phyloP scores from a whole-genome alignment of 306 rosid genomes.

The Prunus mume region DNA sequence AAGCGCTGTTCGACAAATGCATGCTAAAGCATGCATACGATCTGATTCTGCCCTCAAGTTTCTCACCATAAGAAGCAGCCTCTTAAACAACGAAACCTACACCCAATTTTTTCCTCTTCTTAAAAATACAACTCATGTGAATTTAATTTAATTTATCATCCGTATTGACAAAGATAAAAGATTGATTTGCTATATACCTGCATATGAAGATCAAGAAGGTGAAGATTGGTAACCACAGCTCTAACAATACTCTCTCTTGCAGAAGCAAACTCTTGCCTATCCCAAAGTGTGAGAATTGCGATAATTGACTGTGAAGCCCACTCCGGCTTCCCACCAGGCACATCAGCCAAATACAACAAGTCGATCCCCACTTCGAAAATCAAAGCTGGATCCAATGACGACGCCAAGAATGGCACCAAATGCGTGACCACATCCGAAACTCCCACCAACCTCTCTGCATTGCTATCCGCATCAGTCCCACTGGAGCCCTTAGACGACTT shows the following conservation, averaged over 20 bases:
- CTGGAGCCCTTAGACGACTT: slow-evolving; percentile 45
- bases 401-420: slow-evolving; percentile 86
- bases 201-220: slow-evolving; percentile 96
- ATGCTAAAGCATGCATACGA: slow-evolving; percentile 96
- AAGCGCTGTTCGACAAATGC: slow-evolving; percentile 97
- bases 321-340: slow-evolving; percentile 96
- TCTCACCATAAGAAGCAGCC: slow-evolving; percentile 92
- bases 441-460: slow-evolving; percentile 81
- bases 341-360: slow-evolving; percentile 95
- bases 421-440: slow-evolving; percentile 93
- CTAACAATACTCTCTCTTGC: slow-evolving; percentile 94
- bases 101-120: neutral
- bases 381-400: slow-evolving; percentile 93
- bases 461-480: slow-evolving; percentile 47
- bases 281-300: slow-evolving; percentile 95
- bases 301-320: slow-evolving; percentile 97
- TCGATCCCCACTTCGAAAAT: slow-evolving; percentile 93
- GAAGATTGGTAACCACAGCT: slow-evolving; percentile 94
- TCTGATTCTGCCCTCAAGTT: slow-evolving; percentile 98
- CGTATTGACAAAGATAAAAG: neutral
- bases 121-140: neutral
- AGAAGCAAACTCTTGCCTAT: slow-evolving; percentile 89
- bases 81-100: slow-evolving; percentile 92
- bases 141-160: neutral
- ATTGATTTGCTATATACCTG: slow-evolving; percentile 51